These are phyloP conservation scores for Rhododendron henanense DNA, from an alignment of 148 eudicot genomes.

Conservation along the genomic window DNA sequence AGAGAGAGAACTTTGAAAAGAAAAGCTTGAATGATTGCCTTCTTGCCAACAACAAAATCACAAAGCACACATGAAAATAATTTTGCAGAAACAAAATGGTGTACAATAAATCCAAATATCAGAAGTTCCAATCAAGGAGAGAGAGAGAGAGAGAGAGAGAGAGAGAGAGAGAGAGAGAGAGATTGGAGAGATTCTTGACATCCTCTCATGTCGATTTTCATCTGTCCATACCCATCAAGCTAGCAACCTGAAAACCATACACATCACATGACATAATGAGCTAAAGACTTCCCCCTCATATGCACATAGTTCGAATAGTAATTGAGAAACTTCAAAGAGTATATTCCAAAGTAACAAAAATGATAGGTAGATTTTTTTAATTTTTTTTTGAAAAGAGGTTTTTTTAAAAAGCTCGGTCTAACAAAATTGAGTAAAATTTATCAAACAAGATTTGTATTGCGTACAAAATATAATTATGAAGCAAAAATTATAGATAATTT, in stretches of 20 bases:
- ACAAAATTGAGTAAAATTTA: not conserved
- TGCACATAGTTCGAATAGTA: not conserved
- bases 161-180: not conserved
- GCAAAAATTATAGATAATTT: too few relatives aligned
- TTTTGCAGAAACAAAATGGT: constrained; percentile 19
- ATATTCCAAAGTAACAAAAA: not conserved
- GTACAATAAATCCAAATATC: constrained; percentile 22
- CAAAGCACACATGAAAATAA: constrained; percentile 17
- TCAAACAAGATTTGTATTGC: not conserved
- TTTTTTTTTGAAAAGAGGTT: not conserved
- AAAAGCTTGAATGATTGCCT: constrained; percentile 11
- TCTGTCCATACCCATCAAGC: constrained; percentile 20
- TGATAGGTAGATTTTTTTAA: not conserved
- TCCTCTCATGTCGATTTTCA: constrained; percentile 51
- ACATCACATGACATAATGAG: not conserved
- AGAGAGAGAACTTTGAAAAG: not conserved
- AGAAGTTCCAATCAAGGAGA: constrained; percentile 4
- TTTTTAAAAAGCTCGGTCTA: not conserved
- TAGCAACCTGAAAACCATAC: constrained; percentile 27
- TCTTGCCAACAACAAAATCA: not conserved
- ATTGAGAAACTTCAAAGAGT: not conserved
- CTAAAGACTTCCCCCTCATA: not conserved
- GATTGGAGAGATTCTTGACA: constrained; percentile 25
- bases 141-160: not conserved
- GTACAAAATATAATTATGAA: too few relatives aligned